phyloP scores from a whole-genome alignment of 768 basidiomycete genomes.

The Filobasidium floriforme region DNA sequence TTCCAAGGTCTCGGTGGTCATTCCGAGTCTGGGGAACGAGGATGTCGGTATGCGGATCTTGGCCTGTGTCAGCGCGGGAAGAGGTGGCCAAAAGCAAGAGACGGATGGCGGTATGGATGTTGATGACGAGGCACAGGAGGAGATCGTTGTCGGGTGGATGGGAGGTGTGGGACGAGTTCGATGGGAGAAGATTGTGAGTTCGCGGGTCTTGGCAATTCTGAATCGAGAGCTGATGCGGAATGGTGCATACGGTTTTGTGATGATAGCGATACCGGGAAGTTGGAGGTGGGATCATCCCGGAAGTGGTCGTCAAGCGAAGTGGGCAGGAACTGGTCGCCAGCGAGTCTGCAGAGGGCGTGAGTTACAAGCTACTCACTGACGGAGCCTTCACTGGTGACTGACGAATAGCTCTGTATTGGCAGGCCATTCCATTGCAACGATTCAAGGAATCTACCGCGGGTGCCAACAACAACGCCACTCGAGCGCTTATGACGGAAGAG shows the following conservation, averaged over 20 bases:
- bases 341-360: conserved; percentile 20
- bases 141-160: conserved; percentile 36
- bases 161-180: conserved; percentile 37
- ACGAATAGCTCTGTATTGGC: not conserved
- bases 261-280: conserved; percentile 15
- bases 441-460: conserved; percentile 23
- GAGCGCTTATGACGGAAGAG: conserved; percentile 28
- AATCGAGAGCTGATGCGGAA: not conserved
- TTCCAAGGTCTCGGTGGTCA: conserved; percentile 9
- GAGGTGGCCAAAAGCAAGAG: not conserved
- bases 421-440: conserved; percentile 32
- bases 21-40: conserved; percentile 10
- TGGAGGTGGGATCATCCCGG: conserved; percentile 16
- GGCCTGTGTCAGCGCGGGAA: conserved; percentile 15
- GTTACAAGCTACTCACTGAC: no score
- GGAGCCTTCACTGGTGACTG: no score
- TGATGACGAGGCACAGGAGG: conserved; percentile 16
- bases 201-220: not conserved
- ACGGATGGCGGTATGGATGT: conserved; percentile 26
- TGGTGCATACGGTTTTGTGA: no score
- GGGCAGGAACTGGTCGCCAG: conserved; percentile 34
- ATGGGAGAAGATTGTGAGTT: conserved; percentile 32
- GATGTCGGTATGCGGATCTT: conserved; percentile 9
- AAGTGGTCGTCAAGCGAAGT: conserved; percentile 32
- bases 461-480: conserved; percentile 20